Conservation (phyloP, 2,329 filamentous ascomycete genomes). For the Bipolaris sorokiniana region DNA sequence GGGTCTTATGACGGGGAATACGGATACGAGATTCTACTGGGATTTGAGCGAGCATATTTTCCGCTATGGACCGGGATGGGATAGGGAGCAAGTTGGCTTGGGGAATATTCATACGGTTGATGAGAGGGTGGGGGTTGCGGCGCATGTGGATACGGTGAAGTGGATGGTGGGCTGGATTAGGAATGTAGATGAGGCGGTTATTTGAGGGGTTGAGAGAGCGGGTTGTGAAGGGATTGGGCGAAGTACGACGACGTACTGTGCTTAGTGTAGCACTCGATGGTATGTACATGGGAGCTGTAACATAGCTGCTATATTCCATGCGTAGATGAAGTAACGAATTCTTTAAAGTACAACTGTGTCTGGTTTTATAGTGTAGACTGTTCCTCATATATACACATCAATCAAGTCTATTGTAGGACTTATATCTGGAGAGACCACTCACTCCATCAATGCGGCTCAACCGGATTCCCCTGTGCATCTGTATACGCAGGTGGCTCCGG, state of each 20-base stretch:
- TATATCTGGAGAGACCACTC: too few relatives aligned
- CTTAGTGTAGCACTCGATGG: too few relatives aligned
- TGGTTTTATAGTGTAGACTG: too few relatives aligned
- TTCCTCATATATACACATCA: too few relatives aligned
- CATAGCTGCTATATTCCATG: too few relatives aligned
- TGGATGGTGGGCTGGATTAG: slow-evolving; percentile 54
- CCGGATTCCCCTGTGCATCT: background rate
- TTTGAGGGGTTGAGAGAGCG: slow-evolving; percentile 21
- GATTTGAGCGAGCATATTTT: slow-evolving; percentile 60
- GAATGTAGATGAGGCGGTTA: slow-evolving; percentile 54
- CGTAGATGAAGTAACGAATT: too few relatives aligned
- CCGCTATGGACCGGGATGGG: slow-evolving; percentile 57
- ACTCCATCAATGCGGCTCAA: background rate
- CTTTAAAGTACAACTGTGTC: too few relatives aligned
- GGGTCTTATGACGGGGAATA: slow-evolving; percentile 60
- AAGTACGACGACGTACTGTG: too few relatives aligned
- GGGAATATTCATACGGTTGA: slow-evolving; percentile 60
- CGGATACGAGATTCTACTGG: slow-evolving; percentile 62
- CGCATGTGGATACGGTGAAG: slow-evolving; percentile 53
- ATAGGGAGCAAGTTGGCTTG: slow-evolving; percentile 48
- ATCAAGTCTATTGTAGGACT: too few relatives aligned
- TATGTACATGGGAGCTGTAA: too few relatives aligned
- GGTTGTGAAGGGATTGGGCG: background rate
- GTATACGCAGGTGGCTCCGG: background rate
- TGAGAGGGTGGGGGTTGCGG: slow-evolving; percentile 53